phyloP scores from a whole-genome alignment of 768 basidiomycete species.

The Trametes gibbosa region DNA sequence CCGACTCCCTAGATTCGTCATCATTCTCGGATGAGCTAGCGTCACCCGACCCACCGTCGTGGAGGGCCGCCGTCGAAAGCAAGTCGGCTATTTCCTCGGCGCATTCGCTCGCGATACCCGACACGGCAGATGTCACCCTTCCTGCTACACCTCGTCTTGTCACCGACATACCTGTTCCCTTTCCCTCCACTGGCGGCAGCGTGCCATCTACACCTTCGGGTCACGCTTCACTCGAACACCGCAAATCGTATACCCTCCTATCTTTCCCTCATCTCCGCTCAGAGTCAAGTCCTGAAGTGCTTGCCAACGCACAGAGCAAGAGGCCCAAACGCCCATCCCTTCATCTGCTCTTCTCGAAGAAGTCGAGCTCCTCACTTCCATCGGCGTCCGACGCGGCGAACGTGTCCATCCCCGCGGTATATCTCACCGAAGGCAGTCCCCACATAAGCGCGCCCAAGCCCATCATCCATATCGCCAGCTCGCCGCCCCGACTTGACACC shows the following conservation, averaged over 20 bases:
- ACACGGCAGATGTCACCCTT: not conserved
- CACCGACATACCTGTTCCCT: conserved; percentile 35
- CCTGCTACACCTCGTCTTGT: conserved; percentile 8
- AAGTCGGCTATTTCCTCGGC: conserved; percentile 11
- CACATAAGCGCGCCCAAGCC: conserved; percentile 2
- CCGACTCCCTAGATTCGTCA: conserved; percentile 58
- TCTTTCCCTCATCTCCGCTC: conserved; percentile 32
- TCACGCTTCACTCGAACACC: conserved; percentile 31
- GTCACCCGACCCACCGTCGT: conserved; percentile 16
- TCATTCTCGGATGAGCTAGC: conserved; percentile 44
- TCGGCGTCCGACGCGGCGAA: conserved; percentile 5
- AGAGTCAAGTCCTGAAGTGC: conserved; percentile 12
- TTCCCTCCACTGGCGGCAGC: conserved; percentile 40
- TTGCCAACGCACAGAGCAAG: conserved; percentile 12
- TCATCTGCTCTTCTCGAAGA: conserved; percentile 65
- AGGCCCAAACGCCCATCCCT: conserved; percentile 67
- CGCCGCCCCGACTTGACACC: conserved; percentile 27
- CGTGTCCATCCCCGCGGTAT: not conserved
- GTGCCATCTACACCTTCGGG: conserved; percentile 31
- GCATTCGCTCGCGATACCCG: conserved; percentile 17
- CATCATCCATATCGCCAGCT: conserved; percentile 2
- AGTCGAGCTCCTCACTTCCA: conserved; percentile 41
- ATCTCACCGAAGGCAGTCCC: not conserved
- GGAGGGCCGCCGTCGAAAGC: not conserved
- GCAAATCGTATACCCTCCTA: conserved; percentile 35